A percentile compares a stretch with the other conserved stretches of the same genome.
phyloP scores from a whole-genome alignment of 176 grass and related monocot genomes.

The Thalia dealbata region DNA sequence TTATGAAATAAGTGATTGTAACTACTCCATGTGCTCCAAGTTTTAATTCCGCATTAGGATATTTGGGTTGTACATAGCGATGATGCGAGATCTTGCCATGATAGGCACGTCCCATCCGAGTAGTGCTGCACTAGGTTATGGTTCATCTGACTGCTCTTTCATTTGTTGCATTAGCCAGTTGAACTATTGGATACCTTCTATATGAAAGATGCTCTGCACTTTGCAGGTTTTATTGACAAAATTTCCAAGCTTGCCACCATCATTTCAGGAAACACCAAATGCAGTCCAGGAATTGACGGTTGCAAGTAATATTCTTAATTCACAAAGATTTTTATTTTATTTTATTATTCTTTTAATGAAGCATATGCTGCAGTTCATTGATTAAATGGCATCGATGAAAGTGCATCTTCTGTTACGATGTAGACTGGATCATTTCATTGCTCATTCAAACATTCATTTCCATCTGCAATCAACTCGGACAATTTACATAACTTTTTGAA shows the following conservation, averaged over 20 bases:
- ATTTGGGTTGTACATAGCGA: too few species aligned
- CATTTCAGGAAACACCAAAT: constrained; percentile 64
- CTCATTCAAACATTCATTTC: too few species aligned
- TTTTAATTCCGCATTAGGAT: too few species aligned
- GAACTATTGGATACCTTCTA: not conserved
- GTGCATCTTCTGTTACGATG: not conserved
- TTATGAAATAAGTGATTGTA: too few species aligned
- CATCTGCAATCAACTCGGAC: too few species aligned
- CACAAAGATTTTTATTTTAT: not conserved
- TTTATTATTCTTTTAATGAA: not conserved
- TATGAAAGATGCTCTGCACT: not conserved
- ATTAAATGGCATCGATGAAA: not conserved
- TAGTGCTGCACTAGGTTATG: not conserved
- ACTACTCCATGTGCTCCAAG: too few species aligned
- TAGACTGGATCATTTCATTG: not conserved
- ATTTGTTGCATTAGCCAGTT: not conserved
- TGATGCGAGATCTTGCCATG: too few species aligned
- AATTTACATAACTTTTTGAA: too few species aligned
- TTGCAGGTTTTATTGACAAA: constrained; percentile 80
- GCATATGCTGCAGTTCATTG: not conserved
- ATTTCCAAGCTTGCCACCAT: constrained; percentile 73
- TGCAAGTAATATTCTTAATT: constrained; percentile 43
- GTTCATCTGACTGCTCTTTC: not conserved
- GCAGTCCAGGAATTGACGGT: constrained; percentile 66
- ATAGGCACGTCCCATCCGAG: too few species aligned